Conservation (phyloP, 208 protist genomes). For the Phytomonas serpens region DNA sequence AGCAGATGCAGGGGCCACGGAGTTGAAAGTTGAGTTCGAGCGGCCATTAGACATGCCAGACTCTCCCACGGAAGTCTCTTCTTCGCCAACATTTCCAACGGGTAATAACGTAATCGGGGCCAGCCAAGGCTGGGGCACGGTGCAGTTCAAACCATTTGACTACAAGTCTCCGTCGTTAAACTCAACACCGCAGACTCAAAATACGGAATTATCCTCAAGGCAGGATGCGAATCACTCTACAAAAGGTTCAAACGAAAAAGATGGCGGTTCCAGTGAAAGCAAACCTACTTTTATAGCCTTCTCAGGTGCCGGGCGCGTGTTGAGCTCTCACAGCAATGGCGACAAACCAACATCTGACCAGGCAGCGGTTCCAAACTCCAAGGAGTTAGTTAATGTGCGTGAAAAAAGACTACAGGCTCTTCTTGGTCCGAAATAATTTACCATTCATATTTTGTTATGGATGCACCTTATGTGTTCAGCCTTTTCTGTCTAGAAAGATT, state of each 20-base stretch:
- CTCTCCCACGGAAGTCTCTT: conserved; percentile 27
- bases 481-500: background rate
- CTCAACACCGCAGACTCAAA: conserved; percentile 1
- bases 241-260: background rate
- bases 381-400: background rate
- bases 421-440: background rate
- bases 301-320: background rate
- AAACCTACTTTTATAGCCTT: conserved; percentile 4
- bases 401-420: background rate
- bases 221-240: background rate
- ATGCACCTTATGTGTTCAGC: background rate
- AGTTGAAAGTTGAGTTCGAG: conserved; percentile 94
- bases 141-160: conserved; percentile 56
- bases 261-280: background rate
- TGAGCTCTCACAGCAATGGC: background rate
- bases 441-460: background rate
- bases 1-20: conserved; percentile 58
- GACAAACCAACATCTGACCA: background rate
- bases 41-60: conserved; percentile 86
- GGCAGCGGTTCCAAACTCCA: background rate
- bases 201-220: background rate
- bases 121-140: conserved; percentile 18
- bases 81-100: conserved; percentile 5
- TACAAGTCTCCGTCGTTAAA: conserved; percentile 54
- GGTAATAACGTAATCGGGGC: conserved; percentile 54